Conservation (phyloP, 73 alveolate species). For the Blepharisma japonicum region DNA sequence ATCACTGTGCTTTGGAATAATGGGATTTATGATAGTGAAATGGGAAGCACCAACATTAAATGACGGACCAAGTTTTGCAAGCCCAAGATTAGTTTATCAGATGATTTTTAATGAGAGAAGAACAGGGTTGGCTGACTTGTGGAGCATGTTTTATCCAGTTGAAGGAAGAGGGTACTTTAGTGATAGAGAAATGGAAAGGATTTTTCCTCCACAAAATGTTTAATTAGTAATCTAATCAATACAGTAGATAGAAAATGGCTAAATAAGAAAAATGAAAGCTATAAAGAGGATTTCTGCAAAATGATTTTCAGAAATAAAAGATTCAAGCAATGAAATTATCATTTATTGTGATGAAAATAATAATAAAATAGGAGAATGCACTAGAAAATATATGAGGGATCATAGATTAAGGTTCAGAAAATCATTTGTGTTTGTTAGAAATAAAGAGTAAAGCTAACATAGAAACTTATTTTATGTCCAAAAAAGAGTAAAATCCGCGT, state of each 20-base stretch:
- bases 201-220: neutral
- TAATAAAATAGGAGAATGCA: too few species aligned
- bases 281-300: too few species aligned
- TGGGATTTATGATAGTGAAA: neutral
- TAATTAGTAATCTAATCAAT: too few species aligned
- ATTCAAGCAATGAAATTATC: too few species aligned
- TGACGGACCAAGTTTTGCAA: constrained; percentile 24
- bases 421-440: too few species aligned
- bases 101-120: neutral
- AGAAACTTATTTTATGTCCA: constrained; percentile 41
- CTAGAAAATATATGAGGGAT: too few species aligned
- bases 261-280: too few species aligned
- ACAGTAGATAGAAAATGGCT: too few species aligned
- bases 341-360: too few species aligned
- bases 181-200: constrained; percentile 1
- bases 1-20: neutral
- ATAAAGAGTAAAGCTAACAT: too few species aligned
- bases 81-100: constrained; percentile 28
- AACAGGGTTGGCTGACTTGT: neutral
- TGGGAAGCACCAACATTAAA: neutral
- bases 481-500: constrained; percentile 56
- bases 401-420: too few species aligned
- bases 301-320: too few species aligned
- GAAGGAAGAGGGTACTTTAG: constrained; percentile 15
- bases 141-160: constrained; percentile 21